Evolutionary conservation across 176 grass and related monocot genomes (phyloP), one percentile per base, ranked within the genome.

Genomic region (Oryza nivara): DNA sequence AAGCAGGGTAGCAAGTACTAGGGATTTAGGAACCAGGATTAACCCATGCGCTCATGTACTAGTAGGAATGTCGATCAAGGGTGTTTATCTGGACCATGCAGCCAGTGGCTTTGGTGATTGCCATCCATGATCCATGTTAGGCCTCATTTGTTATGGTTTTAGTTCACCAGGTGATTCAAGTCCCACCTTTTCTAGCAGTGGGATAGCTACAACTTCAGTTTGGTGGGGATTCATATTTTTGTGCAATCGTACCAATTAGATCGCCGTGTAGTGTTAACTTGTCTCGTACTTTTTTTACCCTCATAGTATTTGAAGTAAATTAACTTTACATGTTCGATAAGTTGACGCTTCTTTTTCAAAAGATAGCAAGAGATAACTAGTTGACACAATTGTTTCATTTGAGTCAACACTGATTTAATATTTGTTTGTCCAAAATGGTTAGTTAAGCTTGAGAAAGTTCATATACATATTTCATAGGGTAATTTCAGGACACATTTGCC

Each of bases 51-150:
- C 12, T 73, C 20, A 22, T 61, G 44, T 19, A 67, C 26, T 67
- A 83, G 3, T 51, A 77, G 15, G 41, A 47, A 56, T 26, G 28
- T 30, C 46, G 30, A 51, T 47, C 47, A n/a, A 2, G 47, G 23
- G 46, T 11, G 6, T 76, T 82, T 60, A 20, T 60, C 69, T 68
- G 70, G 56, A 16, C 85, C 70, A 25, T 69, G 6, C 38, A 44
- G 23, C 25, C 20, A 74, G 60, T 75, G 40, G 25, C 49, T 34
- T 73, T 87, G 63, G 13, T 58, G 65, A 6, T 51, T 51, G 49
- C 51, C 71, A 58, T 79, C 26, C 48, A 8, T 84, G 38, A 58
- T 79, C 26, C 48, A 8, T 84, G 38, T 75, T 26, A 69, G 17
- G 51, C 47, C 15, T 3, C 13, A 75, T 80, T 74, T 56, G 11